A percentile compares a stretch with the other conserved stretches of the same genome.
Conservation (phyloP, 768 basidiomycete genomes). For the Boletales sp. region DNA sequence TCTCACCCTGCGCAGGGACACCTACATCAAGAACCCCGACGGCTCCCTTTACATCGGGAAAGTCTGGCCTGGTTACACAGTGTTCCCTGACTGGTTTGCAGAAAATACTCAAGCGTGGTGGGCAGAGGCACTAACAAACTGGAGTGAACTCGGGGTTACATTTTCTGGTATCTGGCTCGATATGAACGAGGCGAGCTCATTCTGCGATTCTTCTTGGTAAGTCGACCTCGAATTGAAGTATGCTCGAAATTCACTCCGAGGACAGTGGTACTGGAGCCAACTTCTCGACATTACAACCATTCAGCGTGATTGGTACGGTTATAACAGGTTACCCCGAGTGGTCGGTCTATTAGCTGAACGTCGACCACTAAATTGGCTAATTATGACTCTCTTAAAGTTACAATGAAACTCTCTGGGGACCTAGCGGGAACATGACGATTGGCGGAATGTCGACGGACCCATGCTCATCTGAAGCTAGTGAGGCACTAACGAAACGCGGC, state of each 20-base stretch:
- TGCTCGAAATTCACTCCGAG: not conserved
- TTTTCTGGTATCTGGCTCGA: constrained; percentile 68
- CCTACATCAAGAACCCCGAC: constrained; percentile 75
- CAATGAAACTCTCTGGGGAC: constrained; percentile 55
- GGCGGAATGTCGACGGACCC: constrained; percentile 59
- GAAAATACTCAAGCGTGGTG: constrained; percentile 53
- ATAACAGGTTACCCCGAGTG: constrained; percentile 68
- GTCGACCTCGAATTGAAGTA: not conserved
- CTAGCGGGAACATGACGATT: constrained; percentile 72
- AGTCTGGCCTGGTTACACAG: constrained; percentile 78
- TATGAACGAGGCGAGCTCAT: constrained; percentile 67
- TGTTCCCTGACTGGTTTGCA: constrained; percentile 63
- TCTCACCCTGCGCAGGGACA: constrained; percentile 39
- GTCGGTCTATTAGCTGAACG: constrained; percentile 25
- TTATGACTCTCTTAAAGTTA: constrained; percentile 40
- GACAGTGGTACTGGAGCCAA: constrained; percentile 49
- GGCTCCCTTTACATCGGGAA: constrained; percentile 68
- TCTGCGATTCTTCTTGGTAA: constrained; percentile 60
- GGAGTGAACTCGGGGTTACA: constrained; percentile 50
- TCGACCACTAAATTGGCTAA: not conserved
- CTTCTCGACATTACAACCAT: constrained; percentile 54
- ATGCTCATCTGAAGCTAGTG: constrained; percentile 17
- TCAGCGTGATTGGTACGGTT: constrained; percentile 45
- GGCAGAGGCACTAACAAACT: constrained; percentile 57
- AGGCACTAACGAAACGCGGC: constrained; percentile 37